These are phyloP conservation scores for Coemansia sp. DNA, from an alignment of 192 early-diverging fungal species.

Conservation along the genomic window DNA sequence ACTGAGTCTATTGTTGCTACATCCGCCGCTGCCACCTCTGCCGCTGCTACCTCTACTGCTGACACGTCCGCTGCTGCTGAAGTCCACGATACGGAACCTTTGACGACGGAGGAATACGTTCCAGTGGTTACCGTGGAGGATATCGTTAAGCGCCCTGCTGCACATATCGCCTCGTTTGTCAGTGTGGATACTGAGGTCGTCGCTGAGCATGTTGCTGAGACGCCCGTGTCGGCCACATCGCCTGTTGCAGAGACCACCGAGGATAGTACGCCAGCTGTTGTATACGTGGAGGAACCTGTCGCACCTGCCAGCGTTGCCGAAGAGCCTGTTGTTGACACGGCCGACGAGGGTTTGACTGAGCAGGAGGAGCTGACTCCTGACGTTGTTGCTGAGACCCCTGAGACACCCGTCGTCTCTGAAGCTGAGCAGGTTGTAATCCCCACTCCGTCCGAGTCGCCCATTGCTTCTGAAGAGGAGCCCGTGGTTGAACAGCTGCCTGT, in stretches of 20 bases:
- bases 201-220: background rate
- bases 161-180: slow-evolving; percentile 10
- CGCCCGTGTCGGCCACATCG: background rate
- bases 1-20: background rate
- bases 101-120: background rate
- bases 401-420: background rate
- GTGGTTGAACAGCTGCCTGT: background rate
- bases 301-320: background rate
- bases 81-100: background rate
- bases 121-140: background rate
- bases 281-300: background rate
- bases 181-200: background rate
- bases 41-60: background rate
- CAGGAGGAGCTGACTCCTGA: background rate
- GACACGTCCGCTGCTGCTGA: background rate
- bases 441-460: background rate
- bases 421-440: background rate
- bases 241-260: background rate
- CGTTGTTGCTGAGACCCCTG: background rate
- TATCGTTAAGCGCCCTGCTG: background rate
- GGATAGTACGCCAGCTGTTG: background rate
- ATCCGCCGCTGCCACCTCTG: background rate
- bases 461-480: background rate
- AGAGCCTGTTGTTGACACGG: slow-evolving; percentile 10
- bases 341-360: background rate